Percentiles rank a stretch among this genome's conserved stretches.
Evolutionary conservation across 177 flowering plant genomes (phyloP).

Genomic region (Vitis hybrid): DNA sequence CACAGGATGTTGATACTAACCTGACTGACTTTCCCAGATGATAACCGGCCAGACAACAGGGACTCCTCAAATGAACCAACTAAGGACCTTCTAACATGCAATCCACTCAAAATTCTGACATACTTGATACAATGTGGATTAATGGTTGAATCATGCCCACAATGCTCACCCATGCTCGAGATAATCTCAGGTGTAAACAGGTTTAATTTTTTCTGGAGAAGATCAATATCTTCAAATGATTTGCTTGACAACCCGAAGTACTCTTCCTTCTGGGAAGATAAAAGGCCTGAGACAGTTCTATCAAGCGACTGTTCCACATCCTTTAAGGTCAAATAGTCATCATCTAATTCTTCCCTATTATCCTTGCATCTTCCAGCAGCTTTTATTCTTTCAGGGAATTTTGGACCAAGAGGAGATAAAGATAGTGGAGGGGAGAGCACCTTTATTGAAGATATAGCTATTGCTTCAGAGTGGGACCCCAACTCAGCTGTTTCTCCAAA

Average conservation of each 20-base stretch:
- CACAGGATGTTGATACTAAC: constrained; percentile 30
- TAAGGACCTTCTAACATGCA: constrained; percentile 71
- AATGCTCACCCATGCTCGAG: constrained; percentile 19
- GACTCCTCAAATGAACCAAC: constrained; percentile 99
- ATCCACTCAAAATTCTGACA: constrained; percentile 42
- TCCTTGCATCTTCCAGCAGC: constrained; percentile 19
- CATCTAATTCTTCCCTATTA: constrained; percentile 21
- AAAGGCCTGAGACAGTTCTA: constrained; percentile 29
- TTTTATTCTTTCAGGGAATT: constrained; percentile 43
- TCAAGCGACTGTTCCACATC: constrained; percentile 41
- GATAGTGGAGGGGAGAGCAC: constrained; percentile 44
- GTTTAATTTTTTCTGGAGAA: constrained; percentile 28
- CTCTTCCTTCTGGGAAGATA: constrained; percentile 33
- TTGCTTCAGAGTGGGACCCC: constrained; percentile 24
- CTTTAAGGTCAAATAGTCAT: constrained; percentile 32
- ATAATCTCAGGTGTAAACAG: constrained; percentile 29
- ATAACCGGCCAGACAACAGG: constrained; percentile 73
- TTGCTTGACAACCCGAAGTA: constrained; percentile 28
- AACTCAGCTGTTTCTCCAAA: constrained; percentile 21
- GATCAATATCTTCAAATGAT: constrained; percentile 34
- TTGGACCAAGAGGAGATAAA: constrained; percentile 82
- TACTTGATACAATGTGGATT: constrained; percentile 29
- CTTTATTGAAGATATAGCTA: constrained; percentile 36
- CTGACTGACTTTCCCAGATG: constrained; percentile 60
- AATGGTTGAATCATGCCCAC: constrained; percentile 22